A percentile compares a stretch with the other conserved stretches of the same genome.
Evolutionary conservation across 208 protist genomes (phyloP).

Genomic region (Leishmania lainsoni): DNA sequence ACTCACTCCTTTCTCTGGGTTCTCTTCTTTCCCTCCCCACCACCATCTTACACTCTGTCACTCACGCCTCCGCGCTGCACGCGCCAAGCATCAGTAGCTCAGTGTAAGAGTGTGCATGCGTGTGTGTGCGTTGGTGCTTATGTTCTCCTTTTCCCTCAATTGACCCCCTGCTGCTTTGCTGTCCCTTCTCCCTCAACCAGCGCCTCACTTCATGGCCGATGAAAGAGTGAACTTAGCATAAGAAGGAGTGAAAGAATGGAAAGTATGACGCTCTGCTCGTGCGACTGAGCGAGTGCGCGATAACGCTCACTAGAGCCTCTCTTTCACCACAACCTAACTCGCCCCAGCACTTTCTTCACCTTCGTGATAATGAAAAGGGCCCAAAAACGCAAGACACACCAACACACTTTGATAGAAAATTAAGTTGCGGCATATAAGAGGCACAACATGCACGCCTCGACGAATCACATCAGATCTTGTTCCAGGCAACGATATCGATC

Average conservation of each 20-base stretch:
- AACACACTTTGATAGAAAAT: neutral
- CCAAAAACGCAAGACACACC: neutral
- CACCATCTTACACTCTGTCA: neutral
- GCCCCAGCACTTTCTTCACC: neutral
- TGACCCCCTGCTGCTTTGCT: neutral
- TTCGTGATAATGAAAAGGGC: neutral
- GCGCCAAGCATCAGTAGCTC: too few relatives aligned
- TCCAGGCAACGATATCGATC: slow-evolving; percentile 95
- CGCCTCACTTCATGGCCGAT: neutral
- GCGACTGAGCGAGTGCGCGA: neutral
- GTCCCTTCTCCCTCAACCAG: neutral
- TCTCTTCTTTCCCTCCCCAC: neutral
- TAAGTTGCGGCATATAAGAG: neutral
- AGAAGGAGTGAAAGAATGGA: neutral
- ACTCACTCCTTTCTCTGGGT: neutral
- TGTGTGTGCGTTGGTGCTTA: neutral
- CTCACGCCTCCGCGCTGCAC: neutral
- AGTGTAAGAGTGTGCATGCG: too few relatives aligned
- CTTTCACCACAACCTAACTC: neutral
- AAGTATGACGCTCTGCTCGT: neutral
- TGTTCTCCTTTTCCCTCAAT: neutral
- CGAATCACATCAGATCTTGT: slow-evolving; percentile 91
- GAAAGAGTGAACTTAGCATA: neutral
- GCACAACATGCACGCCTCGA: neutral
- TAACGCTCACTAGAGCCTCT: neutral